phyloP scores from a whole-genome alignment of 371 early-diverging fungal species.

The Scutellospora calospora region DNA sequence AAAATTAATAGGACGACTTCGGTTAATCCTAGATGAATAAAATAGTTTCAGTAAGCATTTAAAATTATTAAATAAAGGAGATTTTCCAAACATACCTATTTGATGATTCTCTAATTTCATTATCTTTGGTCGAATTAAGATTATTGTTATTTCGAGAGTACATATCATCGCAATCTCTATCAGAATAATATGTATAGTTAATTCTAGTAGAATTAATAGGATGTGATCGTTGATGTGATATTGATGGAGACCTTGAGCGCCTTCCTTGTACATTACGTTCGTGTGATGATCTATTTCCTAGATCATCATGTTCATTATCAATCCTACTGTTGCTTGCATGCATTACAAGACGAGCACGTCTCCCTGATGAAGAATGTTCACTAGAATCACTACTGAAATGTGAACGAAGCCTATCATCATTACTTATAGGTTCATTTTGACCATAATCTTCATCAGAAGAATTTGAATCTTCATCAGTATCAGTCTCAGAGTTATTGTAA shows the following conservation, averaged over 20 bases:
- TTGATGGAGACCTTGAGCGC: conserved; percentile 11
- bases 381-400: not conserved
- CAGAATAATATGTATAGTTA: not conserved
- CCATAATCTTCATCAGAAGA: not conserved
- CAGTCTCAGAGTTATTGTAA: not conserved
- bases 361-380: not conserved
- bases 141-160: not conserved
- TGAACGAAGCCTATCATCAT: too few species aligned
- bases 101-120: not conserved
- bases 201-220: not conserved
- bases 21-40: too few species aligned
- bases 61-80: too few species aligned
- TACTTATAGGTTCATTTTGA: not conserved
- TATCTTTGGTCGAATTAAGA: not conserved
- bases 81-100: too few species aligned
- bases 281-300: too few species aligned
- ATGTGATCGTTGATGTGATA: not conserved
- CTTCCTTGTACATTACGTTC: too few species aligned
- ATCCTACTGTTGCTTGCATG: not conserved
- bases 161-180: not conserved
- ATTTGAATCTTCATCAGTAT: conserved; percentile 1
- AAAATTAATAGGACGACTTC: not conserved
- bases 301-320: not conserved
- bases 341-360: not conserved
- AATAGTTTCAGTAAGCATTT: too few species aligned